A percentile compares a stretch with the other conserved stretches of the same genome.
phyloP scores from a whole-genome alignment of 257 asterid genomes.

The Schizonepeta tenuifolia region DNA sequence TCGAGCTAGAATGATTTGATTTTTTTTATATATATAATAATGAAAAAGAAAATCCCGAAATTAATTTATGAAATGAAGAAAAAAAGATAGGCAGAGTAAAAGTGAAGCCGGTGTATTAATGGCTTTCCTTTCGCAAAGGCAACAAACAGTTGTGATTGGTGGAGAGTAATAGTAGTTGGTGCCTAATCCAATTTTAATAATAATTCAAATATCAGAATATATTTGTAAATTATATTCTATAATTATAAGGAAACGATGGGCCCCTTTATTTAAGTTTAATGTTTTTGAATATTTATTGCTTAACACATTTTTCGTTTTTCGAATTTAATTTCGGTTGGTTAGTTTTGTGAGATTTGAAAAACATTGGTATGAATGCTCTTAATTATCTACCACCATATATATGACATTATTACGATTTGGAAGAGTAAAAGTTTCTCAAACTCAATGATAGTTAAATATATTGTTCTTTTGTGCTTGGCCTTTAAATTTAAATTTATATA shows the following conservation, averaged over 20 bases:
- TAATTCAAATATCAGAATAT: neutral
- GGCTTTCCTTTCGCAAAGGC: conserved; percentile 24
- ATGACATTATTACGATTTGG: conserved; percentile 13
- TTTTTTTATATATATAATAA: too few species aligned
- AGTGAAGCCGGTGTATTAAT: conserved; percentile 16
- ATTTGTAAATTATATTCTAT: neutral
- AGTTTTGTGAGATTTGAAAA: conserved; percentile 15
- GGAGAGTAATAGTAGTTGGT: conserved; percentile 21
- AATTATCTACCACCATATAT: conserved; percentile 7
- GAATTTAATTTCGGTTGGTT: conserved; percentile 25
- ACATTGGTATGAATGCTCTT: conserved; percentile 25
- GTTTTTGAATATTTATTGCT: neutral
- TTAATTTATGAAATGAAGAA: too few species aligned
- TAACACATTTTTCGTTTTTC: neutral
- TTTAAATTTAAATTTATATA: too few species aligned
- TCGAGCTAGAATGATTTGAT: too few species aligned
- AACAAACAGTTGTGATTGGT: conserved; percentile 38
- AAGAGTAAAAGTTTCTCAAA: conserved; percentile 13
- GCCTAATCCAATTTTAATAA: conserved; percentile 21
- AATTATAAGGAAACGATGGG: conserved; percentile 18
- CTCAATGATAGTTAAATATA: neutral
- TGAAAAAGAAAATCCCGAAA: too few species aligned
- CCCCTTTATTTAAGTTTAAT: conserved; percentile 3
- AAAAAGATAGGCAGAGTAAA: neutral
- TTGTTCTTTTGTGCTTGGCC: too few species aligned